Evolutionary conservation across 2,329 filamentous ascomycete species (phyloP).

Genomic region (Orbilia oligospora): DNA sequence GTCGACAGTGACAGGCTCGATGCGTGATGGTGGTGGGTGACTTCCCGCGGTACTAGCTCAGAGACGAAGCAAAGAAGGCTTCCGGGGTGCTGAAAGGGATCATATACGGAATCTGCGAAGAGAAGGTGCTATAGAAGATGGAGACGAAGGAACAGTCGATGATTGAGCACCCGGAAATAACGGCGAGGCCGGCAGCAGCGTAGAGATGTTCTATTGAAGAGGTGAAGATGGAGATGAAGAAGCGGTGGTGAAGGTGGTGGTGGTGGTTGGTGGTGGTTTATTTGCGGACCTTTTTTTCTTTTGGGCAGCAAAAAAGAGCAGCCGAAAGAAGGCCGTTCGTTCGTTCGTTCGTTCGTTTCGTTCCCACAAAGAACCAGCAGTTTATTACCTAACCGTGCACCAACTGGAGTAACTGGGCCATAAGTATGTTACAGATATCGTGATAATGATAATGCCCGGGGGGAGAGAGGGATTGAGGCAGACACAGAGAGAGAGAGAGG

Average conservation of each 20-base stretch:
- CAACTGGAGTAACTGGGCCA: background rate
- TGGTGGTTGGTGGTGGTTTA: conserved; percentile 35
- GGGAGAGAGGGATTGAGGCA: too few relatives aligned
- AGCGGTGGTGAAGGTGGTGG: conserved; percentile 39
- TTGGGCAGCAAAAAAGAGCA: conserved; percentile 29
- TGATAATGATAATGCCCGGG: conserved; percentile 4
- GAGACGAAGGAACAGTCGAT: conserved; percentile 14
- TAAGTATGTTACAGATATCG: background rate
- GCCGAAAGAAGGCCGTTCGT: conserved; percentile 22
- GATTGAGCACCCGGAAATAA: conserved; percentile 37
- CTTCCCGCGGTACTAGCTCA: conserved; percentile 56
- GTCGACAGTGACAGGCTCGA: conserved; percentile 11
- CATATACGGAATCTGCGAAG: conserved; percentile 52
- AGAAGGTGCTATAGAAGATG: conserved; percentile 25
- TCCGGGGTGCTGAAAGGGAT: conserved; percentile 42
- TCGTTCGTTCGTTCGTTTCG: conserved; percentile 20
- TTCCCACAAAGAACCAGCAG: conserved; percentile 2
- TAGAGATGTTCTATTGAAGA: conserved; percentile 16
- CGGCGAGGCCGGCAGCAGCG: conserved; percentile 26
- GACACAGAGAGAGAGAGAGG: background rate
- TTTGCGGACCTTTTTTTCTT: conserved; percentile 46
- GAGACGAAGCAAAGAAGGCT: conserved; percentile 53
- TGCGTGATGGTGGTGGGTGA: conserved; percentile 10
- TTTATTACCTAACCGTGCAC: conserved; percentile 27
- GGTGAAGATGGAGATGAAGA: conserved; percentile 23